Evolutionary conservation across 495 filamentous ascomycete genomes (phyloP), one percentile per base, ranked within the genome.

Genomic region (Aspergillus biplanus): DNA sequence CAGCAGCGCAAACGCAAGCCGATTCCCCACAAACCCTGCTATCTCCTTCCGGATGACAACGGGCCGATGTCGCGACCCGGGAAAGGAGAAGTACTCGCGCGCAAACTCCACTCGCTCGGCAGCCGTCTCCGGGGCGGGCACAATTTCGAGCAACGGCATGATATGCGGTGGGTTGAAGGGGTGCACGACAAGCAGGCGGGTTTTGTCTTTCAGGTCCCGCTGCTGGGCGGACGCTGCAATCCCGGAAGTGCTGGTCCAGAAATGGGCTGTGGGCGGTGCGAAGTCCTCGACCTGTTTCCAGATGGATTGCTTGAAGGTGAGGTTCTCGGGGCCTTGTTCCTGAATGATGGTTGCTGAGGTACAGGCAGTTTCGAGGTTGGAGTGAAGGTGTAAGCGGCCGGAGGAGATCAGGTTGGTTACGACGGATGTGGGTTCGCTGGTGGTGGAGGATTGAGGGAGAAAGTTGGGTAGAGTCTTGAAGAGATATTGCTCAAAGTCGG

Each of bases 121-220:
- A 0, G 64, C 58, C 0, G 85, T 86, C 15, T 62, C 39, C 0
- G 77, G 70, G 0, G 78, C 75, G 0, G 85, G 85, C 1, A 87
- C 86, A 58, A 87, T 70, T 69, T 88, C 85, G n/a, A 88, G 71
- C 0, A 88, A 65, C 0, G 86, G 85, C 80, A 89, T 87, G 33
- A 88, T 76, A 66, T 89, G 84, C 7, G 85, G 87, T 16, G 84
- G 86, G 46, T 89, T 88, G 63, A 85, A 89, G 1, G 86, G 85
- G 67, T 88, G 87, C 18, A 84, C 84, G 5, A 87, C 79, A 0
- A 87, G 59, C 5, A 88, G 65, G 2, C 85, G 73, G 8, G 67
- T 73, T 13, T 71, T 76, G 34, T 84, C 77, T 27, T 69, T 52
- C 72, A 83, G 75, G 0, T 50, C 37, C 2, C 31, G 44, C 16